Evolutionary conservation across 768 basidiomycete genomes (phyloP).

Genomic region (Cystofilobasidium macerans): DNA sequence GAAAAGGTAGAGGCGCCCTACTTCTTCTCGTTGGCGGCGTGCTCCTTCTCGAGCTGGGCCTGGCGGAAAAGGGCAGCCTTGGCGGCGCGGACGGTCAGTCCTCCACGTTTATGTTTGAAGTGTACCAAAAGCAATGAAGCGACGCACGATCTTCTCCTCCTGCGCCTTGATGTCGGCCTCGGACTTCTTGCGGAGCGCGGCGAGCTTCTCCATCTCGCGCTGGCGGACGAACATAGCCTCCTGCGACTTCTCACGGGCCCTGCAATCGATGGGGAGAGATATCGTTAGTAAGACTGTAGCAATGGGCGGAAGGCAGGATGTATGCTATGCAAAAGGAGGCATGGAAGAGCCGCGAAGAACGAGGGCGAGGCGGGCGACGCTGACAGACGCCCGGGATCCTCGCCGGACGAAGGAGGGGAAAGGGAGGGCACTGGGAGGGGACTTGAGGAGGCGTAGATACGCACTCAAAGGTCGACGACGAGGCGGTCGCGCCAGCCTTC

Average conservation of each 20-base stretch:
- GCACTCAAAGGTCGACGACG: neutral
- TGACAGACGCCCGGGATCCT: neutral
- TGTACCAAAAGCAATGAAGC: too few relatives aligned
- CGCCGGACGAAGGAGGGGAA: neutral
- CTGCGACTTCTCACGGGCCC: neutral
- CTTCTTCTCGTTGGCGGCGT: slow-evolving; percentile 1
- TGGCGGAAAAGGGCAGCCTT: neutral
- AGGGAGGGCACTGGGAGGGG: neutral
- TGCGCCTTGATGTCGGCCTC: neutral
- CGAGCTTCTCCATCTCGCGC: slow-evolving; percentile 2
- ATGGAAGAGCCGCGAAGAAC: neutral
- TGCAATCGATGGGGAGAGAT: neutral
- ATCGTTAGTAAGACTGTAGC: too few relatives aligned
- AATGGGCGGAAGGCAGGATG: too few relatives aligned
- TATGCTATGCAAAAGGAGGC: neutral
- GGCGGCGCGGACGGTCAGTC: too few relatives aligned
- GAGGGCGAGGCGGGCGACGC: too few relatives aligned
- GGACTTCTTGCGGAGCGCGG: neutral
- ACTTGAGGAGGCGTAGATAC: neutral
- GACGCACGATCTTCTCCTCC: neutral
- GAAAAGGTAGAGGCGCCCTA: too few relatives aligned
- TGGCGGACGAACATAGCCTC: neutral
- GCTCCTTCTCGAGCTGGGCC: slow-evolving; percentile 2
- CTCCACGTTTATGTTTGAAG: too few relatives aligned
- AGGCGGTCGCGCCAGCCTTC: neutral